phyloP scores from a whole-genome alignment of 2,329 filamentous ascomycete species.

The Cryphonectria parasitica region DNA sequence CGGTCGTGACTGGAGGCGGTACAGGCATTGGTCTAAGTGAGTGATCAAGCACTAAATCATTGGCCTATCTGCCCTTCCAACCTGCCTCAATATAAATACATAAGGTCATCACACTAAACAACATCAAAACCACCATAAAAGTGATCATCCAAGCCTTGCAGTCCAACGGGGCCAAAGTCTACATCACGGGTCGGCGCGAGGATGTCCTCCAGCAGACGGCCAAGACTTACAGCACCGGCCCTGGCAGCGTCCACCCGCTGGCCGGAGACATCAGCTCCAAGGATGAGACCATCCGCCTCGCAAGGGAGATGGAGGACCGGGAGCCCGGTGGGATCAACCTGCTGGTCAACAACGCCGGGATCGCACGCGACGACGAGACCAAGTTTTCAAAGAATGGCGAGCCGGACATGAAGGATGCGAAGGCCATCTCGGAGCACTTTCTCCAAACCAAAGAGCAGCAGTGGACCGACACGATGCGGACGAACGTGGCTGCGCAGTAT shows the following conservation, averaged over 20 bases:
- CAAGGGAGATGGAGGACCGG: conserved; percentile 54
- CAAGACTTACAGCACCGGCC: conserved; percentile 20
- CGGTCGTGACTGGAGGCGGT: conserved; percentile 24
- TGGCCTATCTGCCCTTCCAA: not conserved
- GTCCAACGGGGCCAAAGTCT: conserved; percentile 25
- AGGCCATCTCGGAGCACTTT: conserved; percentile 55
- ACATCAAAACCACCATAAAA: not conserved
- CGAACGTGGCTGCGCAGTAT: conserved; percentile 53
- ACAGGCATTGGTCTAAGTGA: conserved; percentile 25
- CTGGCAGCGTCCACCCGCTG: not conserved
- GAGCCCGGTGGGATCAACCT: conserved; percentile 57
- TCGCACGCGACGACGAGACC: conserved; percentile 56
- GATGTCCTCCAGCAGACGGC: conserved; percentile 20
- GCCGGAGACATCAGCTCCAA: conserved; percentile 41
- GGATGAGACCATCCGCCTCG: conserved; percentile 49
- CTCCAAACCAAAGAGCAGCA: conserved; percentile 48
- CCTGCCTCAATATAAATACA: not conserved
- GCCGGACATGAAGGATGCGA: conserved; percentile 50
- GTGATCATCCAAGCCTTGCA: conserved; percentile 26
- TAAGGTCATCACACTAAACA: not conserved
- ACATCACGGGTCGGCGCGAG: conserved; percentile 21
- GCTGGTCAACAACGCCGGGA: conserved; percentile 55
- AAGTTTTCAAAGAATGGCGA: conserved; percentile 49
- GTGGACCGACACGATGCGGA: conserved; percentile 55
- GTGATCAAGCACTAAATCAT: not conserved